A percentile compares a stretch with the other conserved stretches of the same genome.
phyloP scores from a whole-genome alignment of 148 eudicot species.

The Rhododendron henanense region DNA sequence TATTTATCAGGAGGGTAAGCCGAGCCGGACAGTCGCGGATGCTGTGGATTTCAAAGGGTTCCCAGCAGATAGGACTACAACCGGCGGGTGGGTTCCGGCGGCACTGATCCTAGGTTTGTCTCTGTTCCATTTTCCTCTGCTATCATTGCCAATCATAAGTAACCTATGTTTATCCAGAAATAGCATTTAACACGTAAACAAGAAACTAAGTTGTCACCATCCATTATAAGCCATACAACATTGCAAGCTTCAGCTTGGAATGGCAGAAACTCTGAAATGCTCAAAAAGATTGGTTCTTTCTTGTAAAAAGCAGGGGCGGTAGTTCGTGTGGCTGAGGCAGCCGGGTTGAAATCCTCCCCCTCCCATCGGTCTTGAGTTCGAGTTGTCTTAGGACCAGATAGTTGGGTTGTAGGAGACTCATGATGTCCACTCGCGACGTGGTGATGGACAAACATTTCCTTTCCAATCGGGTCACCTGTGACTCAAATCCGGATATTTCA shows the following conservation, averaged over 20 bases:
- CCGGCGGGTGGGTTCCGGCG: slow-evolving; percentile 88
- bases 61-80: slow-evolving; percentile 67
- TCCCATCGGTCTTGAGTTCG: no score
- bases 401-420: no score
- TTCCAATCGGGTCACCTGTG: no score
- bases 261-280: neutral
- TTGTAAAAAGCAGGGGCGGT: neutral
- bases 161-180: neutral
- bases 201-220: neutral
- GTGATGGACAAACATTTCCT: no score
- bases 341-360: no score
- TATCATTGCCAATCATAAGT: neutral
- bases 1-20: slow-evolving; percentile 42
- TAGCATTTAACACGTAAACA: neutral
- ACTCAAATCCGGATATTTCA: no score
- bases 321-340: no score
- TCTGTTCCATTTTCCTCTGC: neutral
- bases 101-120: slow-evolving; percentile 62
- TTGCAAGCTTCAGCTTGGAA: neutral
- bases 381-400: no score
- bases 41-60: slow-evolving; percentile 71
- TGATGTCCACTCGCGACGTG: no score
- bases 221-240: neutral
- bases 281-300: neutral
- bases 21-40: slow-evolving; percentile 50